These are phyloP conservation scores for Tricholoma bakamatsutake DNA, from an alignment of 768 basidiomycete genomes.

Conservation along the genomic window DNA sequence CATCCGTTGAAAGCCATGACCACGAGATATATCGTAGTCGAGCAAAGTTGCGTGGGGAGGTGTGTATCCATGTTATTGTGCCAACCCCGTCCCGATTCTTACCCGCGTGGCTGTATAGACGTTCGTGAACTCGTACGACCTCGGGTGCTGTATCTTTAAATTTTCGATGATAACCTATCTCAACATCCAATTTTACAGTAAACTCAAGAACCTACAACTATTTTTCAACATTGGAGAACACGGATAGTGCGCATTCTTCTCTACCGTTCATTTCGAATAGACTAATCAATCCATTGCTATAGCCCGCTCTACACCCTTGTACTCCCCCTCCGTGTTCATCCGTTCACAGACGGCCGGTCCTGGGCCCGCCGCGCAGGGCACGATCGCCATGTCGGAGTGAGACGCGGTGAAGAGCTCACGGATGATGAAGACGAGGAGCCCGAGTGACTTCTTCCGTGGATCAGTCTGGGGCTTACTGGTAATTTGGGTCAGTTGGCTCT, in stretches of 20 bases:
- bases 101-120: constrained; percentile 31
- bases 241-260: constrained; percentile 63
- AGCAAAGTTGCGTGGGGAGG: constrained; percentile 67
- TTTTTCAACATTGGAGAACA: constrained; percentile 84
- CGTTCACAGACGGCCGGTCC: constrained; percentile 77
- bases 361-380: constrained; percentile 74
- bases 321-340: constrained; percentile 71
- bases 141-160: constrained; percentile 50
- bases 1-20: constrained; percentile 87
- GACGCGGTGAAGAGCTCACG: constrained; percentile 82
- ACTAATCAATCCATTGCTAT: not conserved
- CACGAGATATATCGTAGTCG: constrained; percentile 68
- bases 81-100: not conserved
- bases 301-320: constrained; percentile 79
- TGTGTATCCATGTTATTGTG: constrained; percentile 23
- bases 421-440: constrained; percentile 61
- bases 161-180: not conserved
- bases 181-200: constrained; percentile 22
- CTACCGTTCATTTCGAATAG: not conserved
- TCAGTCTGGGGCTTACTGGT: not conserved
- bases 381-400: constrained; percentile 53
- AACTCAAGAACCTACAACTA: constrained; percentile 61
- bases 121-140: constrained; percentile 89
- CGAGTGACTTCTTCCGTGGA: not conserved
- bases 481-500: not conserved